A percentile compares a stretch with the other conserved stretches of the same genome.
Conservation (phyloP, 768 basidiomycete species). For the Collybia sordida region DNA sequence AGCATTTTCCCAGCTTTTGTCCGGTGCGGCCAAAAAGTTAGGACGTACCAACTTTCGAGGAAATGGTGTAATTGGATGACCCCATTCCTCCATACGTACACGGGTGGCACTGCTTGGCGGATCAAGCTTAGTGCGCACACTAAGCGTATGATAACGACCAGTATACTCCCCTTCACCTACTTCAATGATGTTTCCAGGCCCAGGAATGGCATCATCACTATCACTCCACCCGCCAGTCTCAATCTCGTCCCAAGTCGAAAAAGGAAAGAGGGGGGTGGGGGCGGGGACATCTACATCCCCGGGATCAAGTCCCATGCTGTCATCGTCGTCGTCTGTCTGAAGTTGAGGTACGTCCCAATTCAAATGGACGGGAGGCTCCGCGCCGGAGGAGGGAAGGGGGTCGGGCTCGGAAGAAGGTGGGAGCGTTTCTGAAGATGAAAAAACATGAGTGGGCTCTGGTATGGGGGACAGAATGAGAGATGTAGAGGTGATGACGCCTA, state of each 20-base stretch:
- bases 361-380: too few species aligned
- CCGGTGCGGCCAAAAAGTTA: constrained; percentile 12
- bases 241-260: constrained; percentile 2
- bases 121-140: constrained; percentile 62
- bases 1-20: too few species aligned
- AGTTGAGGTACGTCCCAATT: too few species aligned
- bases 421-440: constrained; percentile 7
- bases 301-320: constrained; percentile 26
- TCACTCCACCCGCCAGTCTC: constrained; percentile 31
- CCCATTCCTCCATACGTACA: constrained; percentile 57
- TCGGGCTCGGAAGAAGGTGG: constrained; percentile 18
- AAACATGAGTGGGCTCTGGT: background rate
- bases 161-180: constrained; percentile 66
- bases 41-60: constrained; percentile 32
- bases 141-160: constrained; percentile 56
- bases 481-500: constrained; percentile 23
- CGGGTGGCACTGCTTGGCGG: constrained; percentile 59
- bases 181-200: constrained; percentile 15
- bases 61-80: constrained; percentile 69
- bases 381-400: too few species aligned
- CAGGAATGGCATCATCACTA: constrained; percentile 29
- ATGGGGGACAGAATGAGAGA: constrained; percentile 2
- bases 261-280: constrained; percentile 27
- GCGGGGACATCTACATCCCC: constrained; percentile 24
- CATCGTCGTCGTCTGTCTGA: background rate